Percentiles rank a stretch among this genome's conserved stretches.
Conservation (phyloP, 1,284 basidiomycete species). For the Ustilago nuda region DNA sequence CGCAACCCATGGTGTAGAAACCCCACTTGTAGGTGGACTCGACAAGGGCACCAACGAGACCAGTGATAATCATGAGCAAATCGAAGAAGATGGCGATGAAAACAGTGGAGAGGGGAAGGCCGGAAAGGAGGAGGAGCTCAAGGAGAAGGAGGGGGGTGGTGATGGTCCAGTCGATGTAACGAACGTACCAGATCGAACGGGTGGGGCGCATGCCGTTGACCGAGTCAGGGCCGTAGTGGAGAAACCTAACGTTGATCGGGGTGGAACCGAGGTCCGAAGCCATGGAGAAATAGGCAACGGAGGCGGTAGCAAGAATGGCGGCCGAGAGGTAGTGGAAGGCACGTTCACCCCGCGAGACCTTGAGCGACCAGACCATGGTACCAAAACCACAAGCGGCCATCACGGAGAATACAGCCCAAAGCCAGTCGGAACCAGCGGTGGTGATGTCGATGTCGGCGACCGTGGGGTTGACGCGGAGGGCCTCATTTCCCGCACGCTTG, state of each 20-base stretch:
- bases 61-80: conserved; percentile 72
- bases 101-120: conserved; percentile 74
- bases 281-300: conserved; percentile 74
- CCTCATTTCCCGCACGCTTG: conserved; percentile 54
- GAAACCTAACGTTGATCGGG: conserved; percentile 73
- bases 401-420: conserved; percentile 69
- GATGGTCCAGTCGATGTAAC: conserved; percentile 69
- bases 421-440: conserved; percentile 72
- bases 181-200: conserved; percentile 74
- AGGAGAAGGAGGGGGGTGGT: conserved; percentile 75
- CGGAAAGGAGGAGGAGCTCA: conserved; percentile 73
- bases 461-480: conserved; percentile 50
- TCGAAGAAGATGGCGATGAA: conserved; percentile 74
- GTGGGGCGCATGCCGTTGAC: conserved; percentile 60
- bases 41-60: conserved; percentile 74
- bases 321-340: conserved; percentile 72
- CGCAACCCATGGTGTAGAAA: conserved; percentile 71
- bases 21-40: conserved; percentile 73
- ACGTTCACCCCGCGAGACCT: conserved; percentile 70
- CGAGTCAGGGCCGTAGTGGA: conserved; percentile 59
- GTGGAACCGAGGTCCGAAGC: conserved; percentile 76
- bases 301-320: conserved; percentile 66
- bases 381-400: conserved; percentile 64
- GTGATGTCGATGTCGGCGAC: conserved; percentile 58
- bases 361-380: conserved; percentile 57